Evolutionary conservation across 495 filamentous ascomycete species (phyloP).

Genomic region (Xylaria cubensis): DNA sequence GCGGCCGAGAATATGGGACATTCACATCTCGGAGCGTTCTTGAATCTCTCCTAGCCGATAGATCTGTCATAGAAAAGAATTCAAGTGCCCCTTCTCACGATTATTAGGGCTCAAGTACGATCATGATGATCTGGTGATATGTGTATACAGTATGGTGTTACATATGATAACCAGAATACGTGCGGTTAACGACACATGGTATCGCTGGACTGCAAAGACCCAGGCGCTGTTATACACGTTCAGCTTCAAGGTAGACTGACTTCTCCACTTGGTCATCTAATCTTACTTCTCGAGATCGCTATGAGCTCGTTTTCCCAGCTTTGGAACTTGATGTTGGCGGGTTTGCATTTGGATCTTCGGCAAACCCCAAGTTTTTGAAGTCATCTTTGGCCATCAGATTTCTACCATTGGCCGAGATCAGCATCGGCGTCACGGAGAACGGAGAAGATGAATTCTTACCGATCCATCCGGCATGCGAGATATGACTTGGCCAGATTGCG

Average conservation of each 20-base stretch:
- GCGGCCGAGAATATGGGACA: neutral
- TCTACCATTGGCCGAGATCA: conserved; percentile 49
- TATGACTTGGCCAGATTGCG: conserved; percentile 86
- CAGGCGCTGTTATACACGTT: conserved; percentile 9
- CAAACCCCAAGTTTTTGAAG: conserved; percentile 89
- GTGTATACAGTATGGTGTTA: neutral
- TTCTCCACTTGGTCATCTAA: neutral
- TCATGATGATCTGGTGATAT: neutral
- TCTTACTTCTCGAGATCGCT: neutral
- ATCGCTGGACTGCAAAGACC: neutral
- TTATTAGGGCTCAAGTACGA: neutral
- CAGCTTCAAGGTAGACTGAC: conserved; percentile 1
- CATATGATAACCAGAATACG: neutral
- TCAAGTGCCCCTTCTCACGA: neutral
- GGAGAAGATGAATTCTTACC: conserved; percentile 59
- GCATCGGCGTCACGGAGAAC: neutral
- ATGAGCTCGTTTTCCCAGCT: conserved; percentile 6
- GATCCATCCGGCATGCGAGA: conserved; percentile 90
- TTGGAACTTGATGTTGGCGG: conserved; percentile 39
- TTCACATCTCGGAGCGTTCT: neutral
- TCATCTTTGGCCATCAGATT: conserved; percentile 96
- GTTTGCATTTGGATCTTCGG: conserved; percentile 51
- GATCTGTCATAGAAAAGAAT: neutral
- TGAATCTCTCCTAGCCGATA: neutral
- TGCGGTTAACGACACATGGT: neutral